These are phyloP conservation scores for Tetrahymena malaccensis DNA, from an alignment of 73 alveolate genomes.

Conservation along the genomic window DNA sequence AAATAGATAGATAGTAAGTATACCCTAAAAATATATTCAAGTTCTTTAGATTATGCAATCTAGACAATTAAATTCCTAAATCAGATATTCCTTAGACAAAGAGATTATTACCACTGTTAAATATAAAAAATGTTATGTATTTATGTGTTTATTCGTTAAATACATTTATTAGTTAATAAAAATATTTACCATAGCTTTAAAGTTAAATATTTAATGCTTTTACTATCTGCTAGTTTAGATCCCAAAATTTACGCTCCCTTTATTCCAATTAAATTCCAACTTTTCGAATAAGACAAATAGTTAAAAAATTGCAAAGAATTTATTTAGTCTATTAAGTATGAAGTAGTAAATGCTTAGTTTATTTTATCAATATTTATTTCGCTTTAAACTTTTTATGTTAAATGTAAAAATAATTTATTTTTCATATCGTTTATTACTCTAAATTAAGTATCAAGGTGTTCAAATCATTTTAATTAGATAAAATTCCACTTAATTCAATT, in stretches of 20 bases:
- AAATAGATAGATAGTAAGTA: too few species aligned
- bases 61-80: neutral
- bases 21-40: neutral
- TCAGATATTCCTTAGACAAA: neutral
- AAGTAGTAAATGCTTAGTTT: too few species aligned
- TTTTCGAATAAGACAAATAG: too few species aligned
- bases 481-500: neutral
- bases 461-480: neutral
- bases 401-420: too few species aligned
- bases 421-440: neutral
- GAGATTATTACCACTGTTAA: neutral
- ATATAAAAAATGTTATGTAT: too few species aligned
- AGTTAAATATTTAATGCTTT: neutral
- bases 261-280: neutral
- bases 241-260: neutral
- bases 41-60: neutral
- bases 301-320: too few species aligned
- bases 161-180: too few species aligned
- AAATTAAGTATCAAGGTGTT: neutral
- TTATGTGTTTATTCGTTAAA: too few species aligned
- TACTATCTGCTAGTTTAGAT: neutral
- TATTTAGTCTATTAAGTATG: too few species aligned
- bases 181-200: neutral
- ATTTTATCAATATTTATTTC: too few species aligned
- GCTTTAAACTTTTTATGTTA: too few species aligned